Conservation (phyloP, 768 basidiomycete species). For the Cystobasidium ongulense region DNA sequence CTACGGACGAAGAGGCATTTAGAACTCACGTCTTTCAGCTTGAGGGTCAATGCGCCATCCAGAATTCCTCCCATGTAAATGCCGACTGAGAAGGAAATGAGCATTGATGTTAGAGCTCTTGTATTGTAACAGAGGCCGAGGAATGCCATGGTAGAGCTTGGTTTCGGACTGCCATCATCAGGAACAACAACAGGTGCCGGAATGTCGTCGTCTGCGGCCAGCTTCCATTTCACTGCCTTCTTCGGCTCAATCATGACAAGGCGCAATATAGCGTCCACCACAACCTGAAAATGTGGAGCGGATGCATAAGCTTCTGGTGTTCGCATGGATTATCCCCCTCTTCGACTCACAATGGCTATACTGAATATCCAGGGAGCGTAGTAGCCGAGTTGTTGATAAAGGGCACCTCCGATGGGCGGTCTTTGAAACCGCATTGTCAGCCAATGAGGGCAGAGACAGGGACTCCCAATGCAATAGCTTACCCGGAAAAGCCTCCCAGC, state of each 20-base stretch:
- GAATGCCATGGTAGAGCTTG: not conserved
- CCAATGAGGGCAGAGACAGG: not conserved
- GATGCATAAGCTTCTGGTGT: not conserved
- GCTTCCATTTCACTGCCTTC: not conserved
- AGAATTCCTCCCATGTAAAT: conserved; percentile 8
- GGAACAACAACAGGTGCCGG: not conserved
- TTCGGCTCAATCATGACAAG: conserved; percentile 18
- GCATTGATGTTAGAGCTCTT: conserved; percentile 11
- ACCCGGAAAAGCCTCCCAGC: conserved; percentile 14
- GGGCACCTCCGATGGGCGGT: conserved; percentile 14
- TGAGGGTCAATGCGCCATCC: conserved; percentile 13
- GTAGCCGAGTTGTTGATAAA: conserved; percentile 18
- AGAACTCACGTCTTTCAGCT: not conserved
- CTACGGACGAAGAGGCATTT: not conserved
- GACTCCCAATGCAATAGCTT: not conserved
- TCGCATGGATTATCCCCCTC: not conserved
- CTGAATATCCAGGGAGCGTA: conserved; percentile 30
- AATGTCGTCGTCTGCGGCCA: not conserved
- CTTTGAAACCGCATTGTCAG: not conserved
- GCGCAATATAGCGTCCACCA: conserved; percentile 1
- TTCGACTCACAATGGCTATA: conserved; percentile 11
- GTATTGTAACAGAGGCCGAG: conserved; percentile 2
- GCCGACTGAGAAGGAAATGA: conserved; percentile 16
- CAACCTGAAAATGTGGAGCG: not conserved
- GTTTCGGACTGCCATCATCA: not conserved